phyloP scores from a whole-genome alignment of 1,284 basidiomycete genomes.

The Anthracocystis setariae region DNA sequence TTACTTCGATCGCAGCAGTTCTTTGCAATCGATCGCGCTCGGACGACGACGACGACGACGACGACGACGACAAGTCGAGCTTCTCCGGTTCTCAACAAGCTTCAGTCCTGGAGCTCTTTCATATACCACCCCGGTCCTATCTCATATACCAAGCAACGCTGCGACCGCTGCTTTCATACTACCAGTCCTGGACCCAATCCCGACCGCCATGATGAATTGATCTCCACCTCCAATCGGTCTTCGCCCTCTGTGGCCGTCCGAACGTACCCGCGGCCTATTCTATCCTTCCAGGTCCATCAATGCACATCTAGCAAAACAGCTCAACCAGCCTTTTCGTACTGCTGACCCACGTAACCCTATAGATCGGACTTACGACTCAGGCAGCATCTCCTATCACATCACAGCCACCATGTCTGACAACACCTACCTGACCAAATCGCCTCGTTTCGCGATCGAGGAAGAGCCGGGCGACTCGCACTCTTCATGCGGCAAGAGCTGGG shows the following conservation, averaged over 20 bases:
- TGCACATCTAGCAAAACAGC: neutral
- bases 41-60: neutral
- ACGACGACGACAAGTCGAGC: conserved; percentile 1
- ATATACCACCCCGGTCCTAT: too few species aligned
- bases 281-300: neutral
- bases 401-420: conserved; percentile 33
- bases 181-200: conserved; percentile 18
- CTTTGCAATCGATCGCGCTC: conserved; percentile 1
- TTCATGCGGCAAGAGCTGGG: conserved; percentile 40
- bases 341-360: neutral
- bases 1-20: neutral
- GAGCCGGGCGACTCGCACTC: conserved; percentile 46
- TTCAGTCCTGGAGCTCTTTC: too few species aligned
- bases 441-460: conserved; percentile 51
- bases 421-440: conserved; percentile 21
- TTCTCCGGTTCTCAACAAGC: neutral
- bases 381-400: neutral
- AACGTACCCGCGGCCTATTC: conserved; percentile 23
- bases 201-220: conserved; percentile 37
- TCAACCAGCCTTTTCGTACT: neutral
- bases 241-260: conserved; percentile 45
- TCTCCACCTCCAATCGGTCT: conserved; percentile 23
- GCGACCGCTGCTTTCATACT: conserved; percentile 11
- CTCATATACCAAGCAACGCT: conserved; percentile 8
- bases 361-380: neutral